Evolutionary conservation across 129 eudicot species (phyloP), one percentile per base, ranked within the genome.

Genomic region (Tagetes patula): DNA sequence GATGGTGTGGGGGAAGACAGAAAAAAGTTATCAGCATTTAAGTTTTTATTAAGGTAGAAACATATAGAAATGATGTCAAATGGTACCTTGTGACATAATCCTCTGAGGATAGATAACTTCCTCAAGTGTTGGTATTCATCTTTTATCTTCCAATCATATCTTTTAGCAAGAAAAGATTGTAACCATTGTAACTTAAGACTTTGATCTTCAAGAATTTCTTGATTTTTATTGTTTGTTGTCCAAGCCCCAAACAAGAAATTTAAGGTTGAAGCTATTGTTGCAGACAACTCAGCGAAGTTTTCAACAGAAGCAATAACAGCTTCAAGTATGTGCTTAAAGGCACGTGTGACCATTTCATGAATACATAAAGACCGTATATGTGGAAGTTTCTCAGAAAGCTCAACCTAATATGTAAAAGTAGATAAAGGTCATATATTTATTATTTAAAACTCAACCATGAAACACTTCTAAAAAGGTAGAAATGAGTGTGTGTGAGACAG

Each of bases 341-440:
- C 96, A 73, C 99, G 96, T 69, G 99, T 88, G 60, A 95, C 90
- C 97, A 95, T 95, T 85, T 95, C 99, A 72, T 95, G 99, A 64
- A 95, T 82, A 77, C 99, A 95, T 52, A 95, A 88, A 14, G 99
- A 95, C 80, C 88, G 97, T 75, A 95, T 95, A 66, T 95, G 99
- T 47, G 99, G 97, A 81, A 95, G 99, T 83, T 95, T 95, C 72
- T 88, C 97, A 20, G 99, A 91, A 73, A 90, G 96, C 70, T 95
- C 97, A 72, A 95, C 89, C 99, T 94, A 80, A 60, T 75, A 54
- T 34, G 72, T 65, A 9, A 53, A 75, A 70, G 30, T 12, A 65
- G 20, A 75, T 8, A 65, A 8, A 63, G 6, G 20, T 67, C 11
- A 75, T 14, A 42, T 14, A 55, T n/a, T 54, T 54, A 67, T 32